Percentiles rank a stretch among this genome's conserved stretches.
Conservation (phyloP, 2,329 filamentous ascomycete genomes). For the Fusarium heterosporum region DNA sequence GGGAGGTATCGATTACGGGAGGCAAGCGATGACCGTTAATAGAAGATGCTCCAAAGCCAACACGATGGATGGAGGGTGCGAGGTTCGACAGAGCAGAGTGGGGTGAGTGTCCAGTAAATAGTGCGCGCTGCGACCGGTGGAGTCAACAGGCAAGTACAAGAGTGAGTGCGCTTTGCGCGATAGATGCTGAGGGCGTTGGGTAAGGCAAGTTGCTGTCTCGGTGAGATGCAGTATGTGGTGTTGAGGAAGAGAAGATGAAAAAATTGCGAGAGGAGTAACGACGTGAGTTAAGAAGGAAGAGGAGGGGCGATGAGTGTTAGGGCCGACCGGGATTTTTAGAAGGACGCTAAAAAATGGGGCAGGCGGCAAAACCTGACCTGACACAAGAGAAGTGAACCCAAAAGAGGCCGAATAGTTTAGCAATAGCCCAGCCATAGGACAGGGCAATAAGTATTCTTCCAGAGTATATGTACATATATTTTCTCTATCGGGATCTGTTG, state of each 20-base stretch:
- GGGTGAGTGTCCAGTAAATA: slow-evolving; percentile 20
- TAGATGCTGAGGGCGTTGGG: slow-evolving; percentile 24
- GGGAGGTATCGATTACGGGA: slow-evolving; percentile 39
- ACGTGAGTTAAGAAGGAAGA: slow-evolving; percentile 39
- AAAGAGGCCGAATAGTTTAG: neutral
- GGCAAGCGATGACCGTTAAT: slow-evolving; percentile 29
- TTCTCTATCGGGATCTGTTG: too few species aligned
- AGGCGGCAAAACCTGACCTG: slow-evolving; percentile 30
- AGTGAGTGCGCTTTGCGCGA: slow-evolving; percentile 41
- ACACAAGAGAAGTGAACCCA: neutral
- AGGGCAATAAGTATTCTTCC: neutral
- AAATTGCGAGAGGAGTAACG: slow-evolving; percentile 36
- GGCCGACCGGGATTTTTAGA: slow-evolving; percentile 43
- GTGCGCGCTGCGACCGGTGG: slow-evolving; percentile 46
- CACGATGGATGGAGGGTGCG: slow-evolving; percentile 20
- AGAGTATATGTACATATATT: too few species aligned
- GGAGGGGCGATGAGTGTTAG: slow-evolving; percentile 45
- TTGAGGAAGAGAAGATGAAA: slow-evolving; percentile 38
- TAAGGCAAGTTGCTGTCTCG: slow-evolving; percentile 42
- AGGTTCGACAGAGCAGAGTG: slow-evolving; percentile 21
- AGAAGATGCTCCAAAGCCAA: slow-evolving; percentile 28
- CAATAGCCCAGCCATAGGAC: neutral
- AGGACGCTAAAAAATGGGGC: slow-evolving; percentile 43
- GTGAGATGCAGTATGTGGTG: slow-evolving; percentile 43
- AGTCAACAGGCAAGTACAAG: slow-evolving; percentile 45